Base-by-base conservation (phyloP, 177 flowering plant genomes). In the Vitis hybrid region DNA sequence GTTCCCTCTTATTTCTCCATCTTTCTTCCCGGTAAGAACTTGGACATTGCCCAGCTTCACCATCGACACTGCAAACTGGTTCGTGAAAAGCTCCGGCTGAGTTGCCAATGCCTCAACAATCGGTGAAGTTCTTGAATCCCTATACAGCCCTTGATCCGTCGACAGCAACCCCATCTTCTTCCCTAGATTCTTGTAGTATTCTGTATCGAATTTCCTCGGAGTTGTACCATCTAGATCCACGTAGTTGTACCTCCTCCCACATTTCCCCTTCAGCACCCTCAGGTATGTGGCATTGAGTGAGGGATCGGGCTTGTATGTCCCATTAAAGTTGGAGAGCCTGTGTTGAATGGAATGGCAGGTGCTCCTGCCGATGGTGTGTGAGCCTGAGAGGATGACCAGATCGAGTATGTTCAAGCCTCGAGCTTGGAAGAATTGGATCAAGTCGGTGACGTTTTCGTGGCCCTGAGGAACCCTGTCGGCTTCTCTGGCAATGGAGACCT, bases 301-400 rank as follows among this genome's bases (percentile, higher is more conserved):
- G 1, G 89, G 78, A 55, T 87, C 93, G 2, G 90, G 68, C 59
- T 79, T 79, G 11, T 76, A 70, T 0, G 84, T 89, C 66, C 83
- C 83, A 0, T 80, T 79, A 85, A 56, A 83, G 76, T 88, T 84
- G 72, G 78, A 88, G 17, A 91, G 74, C 77, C 94, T 72, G 63
- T 80, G 2, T 60, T 90, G 89, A 2, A 92, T n/a, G 6, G 85
- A 62, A 3, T 77, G 91, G 49, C 98, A 93, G 18, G 85, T 74
- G 17, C 79, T 54, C 78, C 88, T 83, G 62, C 98, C 98, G n/a
- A 94, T 86, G 4, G 96, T 92, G 72, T 94, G 98, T 23, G 91
- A 87, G 89, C 94, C 98, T 73, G 97, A 89, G 72, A 93, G 95
- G 70, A 83, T 74, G 17, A 89, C 92, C 78, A 92, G 73, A 65